Conservation (phyloP, 306 rosid genomes). For the Castanea sativa region DNA sequence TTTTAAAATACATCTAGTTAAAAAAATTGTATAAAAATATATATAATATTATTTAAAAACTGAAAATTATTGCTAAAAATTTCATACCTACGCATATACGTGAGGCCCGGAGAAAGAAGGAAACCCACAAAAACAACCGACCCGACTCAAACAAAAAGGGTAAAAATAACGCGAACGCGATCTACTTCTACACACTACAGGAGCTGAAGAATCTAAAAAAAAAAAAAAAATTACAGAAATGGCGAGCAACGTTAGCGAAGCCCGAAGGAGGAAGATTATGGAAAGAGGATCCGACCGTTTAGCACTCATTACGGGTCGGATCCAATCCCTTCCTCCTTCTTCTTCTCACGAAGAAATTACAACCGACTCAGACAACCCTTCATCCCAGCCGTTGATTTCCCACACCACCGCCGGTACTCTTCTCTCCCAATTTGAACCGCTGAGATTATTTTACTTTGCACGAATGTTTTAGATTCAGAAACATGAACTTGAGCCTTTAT, state of each 20-base stretch:
- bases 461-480: not conserved
- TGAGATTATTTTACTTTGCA: no score
- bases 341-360: not conserved
- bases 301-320: constrained; percentile 68
- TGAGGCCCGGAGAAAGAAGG: not conserved
- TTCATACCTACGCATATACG: no score
- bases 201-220: not conserved
- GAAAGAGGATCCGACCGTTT: constrained; percentile 77
- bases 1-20: no score
- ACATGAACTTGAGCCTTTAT: not conserved
- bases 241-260: constrained; percentile 63
- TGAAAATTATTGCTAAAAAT: no score
- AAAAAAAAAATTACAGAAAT: not conserved
- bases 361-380: not conserved
- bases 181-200: no score
- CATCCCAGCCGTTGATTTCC: constrained; percentile 30
- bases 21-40: no score
- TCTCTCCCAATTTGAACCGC: not conserved
- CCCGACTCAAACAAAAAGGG: not conserved
- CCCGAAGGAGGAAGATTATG: constrained; percentile 61
- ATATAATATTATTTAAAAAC: no score
- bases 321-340: constrained; percentile 28
- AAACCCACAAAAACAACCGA: not conserved
- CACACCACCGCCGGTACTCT: constrained; percentile 32
- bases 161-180: not conserved